Conservation (phyloP, 1,139 yeast species). For the Lizanozyma gosingica region DNA sequence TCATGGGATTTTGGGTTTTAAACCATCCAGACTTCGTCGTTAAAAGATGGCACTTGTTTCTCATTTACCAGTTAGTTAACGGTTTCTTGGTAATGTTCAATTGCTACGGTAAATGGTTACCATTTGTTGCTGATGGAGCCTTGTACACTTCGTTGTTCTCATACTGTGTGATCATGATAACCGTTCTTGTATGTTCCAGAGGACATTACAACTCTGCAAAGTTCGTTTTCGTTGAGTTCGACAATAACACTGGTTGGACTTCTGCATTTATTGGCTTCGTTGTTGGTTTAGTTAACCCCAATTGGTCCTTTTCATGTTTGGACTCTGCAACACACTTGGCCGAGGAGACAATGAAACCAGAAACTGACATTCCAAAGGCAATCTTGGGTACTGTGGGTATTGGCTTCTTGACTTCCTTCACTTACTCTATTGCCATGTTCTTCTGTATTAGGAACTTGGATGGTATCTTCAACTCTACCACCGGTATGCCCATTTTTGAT, state of each 20-base stretch:
- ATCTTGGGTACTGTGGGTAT: constrained; percentile 58
- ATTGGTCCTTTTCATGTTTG: constrained; percentile 62
- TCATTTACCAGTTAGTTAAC: constrained; percentile 39
- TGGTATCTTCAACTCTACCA: constrained; percentile 33
- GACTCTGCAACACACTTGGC: constrained; percentile 69
- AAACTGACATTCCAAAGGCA: constrained; percentile 52
- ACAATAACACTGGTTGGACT: constrained; percentile 61
- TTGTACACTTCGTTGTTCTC: constrained; percentile 47
- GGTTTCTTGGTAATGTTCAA: constrained; percentile 41
- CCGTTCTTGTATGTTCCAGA: constrained; percentile 46
- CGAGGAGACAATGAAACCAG: constrained; percentile 54
- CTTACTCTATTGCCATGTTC: constrained; percentile 54
- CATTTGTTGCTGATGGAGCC: constrained; percentile 42
- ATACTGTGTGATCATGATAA: constrained; percentile 44
- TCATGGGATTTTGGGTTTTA: constrained; percentile 49
- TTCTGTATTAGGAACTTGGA: constrained; percentile 47
- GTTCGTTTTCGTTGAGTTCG: constrained; percentile 54
- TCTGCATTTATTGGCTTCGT: constrained; percentile 53
- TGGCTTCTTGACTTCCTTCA: constrained; percentile 54
- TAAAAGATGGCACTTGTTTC: constrained; percentile 51
- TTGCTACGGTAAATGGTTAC: constrained; percentile 49
- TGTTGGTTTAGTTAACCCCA: constrained; percentile 59
- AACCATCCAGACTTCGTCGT: constrained; percentile 36
- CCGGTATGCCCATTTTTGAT: constrained; percentile 57
- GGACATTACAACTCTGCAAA: constrained; percentile 47